Percentiles rank a stretch among this genome's conserved stretches.
phyloP scores from a whole-genome alignment of 2,329 filamentous ascomycete species.

The Orbilia quercus region DNA sequence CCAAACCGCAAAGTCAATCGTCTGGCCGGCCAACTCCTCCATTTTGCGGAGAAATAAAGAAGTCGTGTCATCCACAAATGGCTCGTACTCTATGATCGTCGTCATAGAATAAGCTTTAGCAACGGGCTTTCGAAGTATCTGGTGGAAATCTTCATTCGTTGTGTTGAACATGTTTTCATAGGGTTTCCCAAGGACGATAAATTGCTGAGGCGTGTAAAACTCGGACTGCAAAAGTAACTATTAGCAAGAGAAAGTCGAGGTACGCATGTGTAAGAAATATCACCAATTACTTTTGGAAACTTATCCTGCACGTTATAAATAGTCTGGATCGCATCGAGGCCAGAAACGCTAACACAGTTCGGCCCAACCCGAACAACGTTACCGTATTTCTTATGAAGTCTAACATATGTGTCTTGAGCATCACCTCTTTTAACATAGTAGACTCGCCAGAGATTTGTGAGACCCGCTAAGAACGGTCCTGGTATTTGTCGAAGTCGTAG shows the following conservation, averaged over 20 bases:
- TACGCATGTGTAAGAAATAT: not conserved
- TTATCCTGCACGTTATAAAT: slow-evolving; percentile 88
- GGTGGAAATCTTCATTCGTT: slow-evolving; percentile 78
- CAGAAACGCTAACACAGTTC: slow-evolving; percentile 77
- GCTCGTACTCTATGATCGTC: slow-evolving; percentile 80
- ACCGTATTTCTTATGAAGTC: slow-evolving; percentile 76
- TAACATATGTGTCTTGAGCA: slow-evolving; percentile 75
- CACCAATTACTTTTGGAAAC: slow-evolving; percentile 73
- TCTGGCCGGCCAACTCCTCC: slow-evolving; percentile 61
- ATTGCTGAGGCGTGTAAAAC: slow-evolving; percentile 83
- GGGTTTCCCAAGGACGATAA: slow-evolving; percentile 74
- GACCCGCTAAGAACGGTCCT: slow-evolving; percentile 75
- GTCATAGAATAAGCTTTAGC: slow-evolving; percentile 83
- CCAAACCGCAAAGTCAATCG: slow-evolving; percentile 59
- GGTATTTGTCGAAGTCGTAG: slow-evolving; percentile 77
- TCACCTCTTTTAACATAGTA: slow-evolving; percentile 74
- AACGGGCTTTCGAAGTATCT: slow-evolving; percentile 78
- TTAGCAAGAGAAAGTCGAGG: not conserved
- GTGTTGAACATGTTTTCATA: slow-evolving; percentile 81
- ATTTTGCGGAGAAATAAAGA: slow-evolving; percentile 30
- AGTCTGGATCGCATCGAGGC: slow-evolving; percentile 76
- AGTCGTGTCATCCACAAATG: slow-evolving; percentile 81
- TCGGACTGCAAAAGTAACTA: slow-evolving; percentile 74
- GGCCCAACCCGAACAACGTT: slow-evolving; percentile 80
- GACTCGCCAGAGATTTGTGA: slow-evolving; percentile 80